Evolutionary conservation across 176 grass and related monocot genomes (phyloP), one percentile per base, ranked within the genome.

Genomic region (Poa pratensis): DNA sequence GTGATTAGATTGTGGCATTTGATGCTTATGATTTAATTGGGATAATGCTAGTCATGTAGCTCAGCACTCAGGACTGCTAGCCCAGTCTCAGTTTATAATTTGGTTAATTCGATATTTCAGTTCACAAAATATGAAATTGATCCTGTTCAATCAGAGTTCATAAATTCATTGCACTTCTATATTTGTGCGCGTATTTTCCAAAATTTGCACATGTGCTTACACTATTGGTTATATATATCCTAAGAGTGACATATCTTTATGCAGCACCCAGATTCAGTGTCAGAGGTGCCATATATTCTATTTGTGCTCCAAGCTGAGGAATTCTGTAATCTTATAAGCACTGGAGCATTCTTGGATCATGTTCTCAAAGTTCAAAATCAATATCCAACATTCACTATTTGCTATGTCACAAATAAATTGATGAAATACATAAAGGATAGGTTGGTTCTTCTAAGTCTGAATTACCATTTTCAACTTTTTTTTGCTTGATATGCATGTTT

Each of bases 221-320:
- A 46, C 39, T 63, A 22, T 22, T 8, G 1, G 15, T 65, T 64
- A 5, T 30, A 75, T 53, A 75, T 53, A 75, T 75, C 73, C 49
- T 75, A 54, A 75, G 26, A 32, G 16, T 53, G 72, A 53, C 48
- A 52, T 52, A 9, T 75, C 4, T 75, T 51, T 75, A 51, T 75
- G 68, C 91, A 98, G 93, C 27, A 83, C 32, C 83, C 75, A 88
- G 75, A 75, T 52, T 51, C 75, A 54, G 69, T 64, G 1, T 63
- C 45, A 48, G 65, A 90, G 82, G 85, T 95, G 42, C 90, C 83
- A 19, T 98, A 98, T 64, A 75, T 98, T 61, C 54, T 93, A 43
- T 20, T 98, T 76, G 86, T 98, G 59, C 39, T 89, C 85, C 83
- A 94, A 87, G 96, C 96, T 26, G 89, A 98, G 86, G 93, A 98